These are phyloP conservation scores for Inga laurina DNA, from an alignment of 306 rosid genomes.

Conservation along the genomic window DNA sequence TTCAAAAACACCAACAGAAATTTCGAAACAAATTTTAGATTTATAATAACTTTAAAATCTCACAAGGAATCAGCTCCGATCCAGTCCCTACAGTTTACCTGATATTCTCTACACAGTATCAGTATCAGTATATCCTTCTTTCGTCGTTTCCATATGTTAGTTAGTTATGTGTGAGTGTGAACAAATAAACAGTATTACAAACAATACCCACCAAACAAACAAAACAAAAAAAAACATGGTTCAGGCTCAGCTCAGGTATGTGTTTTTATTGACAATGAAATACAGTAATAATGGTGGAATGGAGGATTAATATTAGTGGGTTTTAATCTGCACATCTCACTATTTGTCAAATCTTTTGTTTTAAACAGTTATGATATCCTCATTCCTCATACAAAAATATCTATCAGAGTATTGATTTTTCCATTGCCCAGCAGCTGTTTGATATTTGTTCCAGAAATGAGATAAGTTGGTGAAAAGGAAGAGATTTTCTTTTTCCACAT, in stretches of 20 bases:
- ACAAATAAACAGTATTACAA: conserved; percentile 33
- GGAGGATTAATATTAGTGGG: background rate
- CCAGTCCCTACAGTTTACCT: background rate
- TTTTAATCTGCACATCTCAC: background rate
- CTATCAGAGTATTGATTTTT: background rate
- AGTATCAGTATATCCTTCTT: conserved; percentile 9
- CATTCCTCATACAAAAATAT: background rate
- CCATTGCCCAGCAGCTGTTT: background rate
- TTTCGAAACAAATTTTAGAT: too few species aligned
- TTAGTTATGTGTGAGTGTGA: conserved; percentile 20
- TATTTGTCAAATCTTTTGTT: background rate
- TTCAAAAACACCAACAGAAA: background rate
- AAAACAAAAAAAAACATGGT: background rate
- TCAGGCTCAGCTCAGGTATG: background rate
- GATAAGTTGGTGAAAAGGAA: background rate
- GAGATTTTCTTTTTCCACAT: background rate
- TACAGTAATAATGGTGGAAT: background rate
- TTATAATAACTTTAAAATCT: background rate
- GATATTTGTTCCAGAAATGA: background rate
- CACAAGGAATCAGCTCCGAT: background rate
- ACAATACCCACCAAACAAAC: too few species aligned
- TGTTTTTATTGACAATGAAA: background rate
- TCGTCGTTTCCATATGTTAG: conserved; percentile 40
- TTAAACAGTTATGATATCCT: background rate
- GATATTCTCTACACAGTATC: conserved; percentile 12